Base-by-base conservation (phyloP, 805 yeast genomes). In the Saccharomycopsis fodiens region DNA sequence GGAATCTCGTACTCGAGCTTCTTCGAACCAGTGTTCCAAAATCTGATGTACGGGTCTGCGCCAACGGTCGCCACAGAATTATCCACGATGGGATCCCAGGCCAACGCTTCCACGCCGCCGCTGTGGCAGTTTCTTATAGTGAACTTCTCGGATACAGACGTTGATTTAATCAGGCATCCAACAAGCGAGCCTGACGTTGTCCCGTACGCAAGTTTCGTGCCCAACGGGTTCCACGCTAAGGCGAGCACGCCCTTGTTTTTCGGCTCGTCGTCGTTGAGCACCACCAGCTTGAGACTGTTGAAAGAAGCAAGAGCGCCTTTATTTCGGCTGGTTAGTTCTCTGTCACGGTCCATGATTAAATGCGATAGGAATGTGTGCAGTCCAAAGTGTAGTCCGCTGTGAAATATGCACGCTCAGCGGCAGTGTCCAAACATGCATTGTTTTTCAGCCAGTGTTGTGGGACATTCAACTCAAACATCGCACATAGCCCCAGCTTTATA, bases 31-130 rank as follows among this genome's bases (percentile, higher is more conserved):
- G 16, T 16, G 31, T 44, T 21, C 51, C 51, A 47, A 4, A 40
- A 36, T 16, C 39, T 44, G 27, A 47, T 29, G 16, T 15, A 20
- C 6, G n/a, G 19, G 29, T 44, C 48, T 6, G n/a, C 12, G 12
- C 48, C 51, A 16, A 47, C 46, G 4, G 48, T 35, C 10, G 47
- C 47, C 6, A 47, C 7, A 5, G 25, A 13, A 15, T 12, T n/a
- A 6, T 47, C 51, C 21, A 19, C 40, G n/a, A 12, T 10, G 4
- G 45, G 43, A 12, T 44, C 22, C 51, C 51, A 47, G 3, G 40
- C 16, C 7, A 47, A 4, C 3, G 23, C 7, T n/a, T 19, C 45
- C 3, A 44, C 30, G 6, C 32, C 3, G 3, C 22, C 25, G 3
- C 19, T 20, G 16, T 44, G 47, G 35, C 47, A 44, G 27, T 44